These are phyloP conservation scores for Pleurotus sapidus DNA, from an alignment of 768 basidiomycete species.

Conservation along the genomic window DNA sequence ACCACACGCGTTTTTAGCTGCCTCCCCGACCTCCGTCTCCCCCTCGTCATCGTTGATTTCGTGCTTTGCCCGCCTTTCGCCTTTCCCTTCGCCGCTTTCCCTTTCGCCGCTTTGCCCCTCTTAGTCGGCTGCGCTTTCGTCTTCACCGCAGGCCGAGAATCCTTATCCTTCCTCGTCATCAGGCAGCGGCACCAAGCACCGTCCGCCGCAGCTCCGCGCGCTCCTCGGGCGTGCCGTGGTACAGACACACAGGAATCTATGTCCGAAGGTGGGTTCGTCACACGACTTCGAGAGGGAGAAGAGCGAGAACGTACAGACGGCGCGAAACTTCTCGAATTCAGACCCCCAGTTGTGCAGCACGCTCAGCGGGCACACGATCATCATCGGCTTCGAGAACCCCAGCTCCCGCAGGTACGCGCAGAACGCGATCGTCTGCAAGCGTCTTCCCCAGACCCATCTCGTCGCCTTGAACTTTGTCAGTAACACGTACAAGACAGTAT, in stretches of 20 bases:
- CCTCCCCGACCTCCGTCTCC: not conserved
- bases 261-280: not conserved
- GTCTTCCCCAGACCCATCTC: conserved; percentile 49
- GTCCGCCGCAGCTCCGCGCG: conserved; percentile 77
- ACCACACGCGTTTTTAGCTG: not conserved
- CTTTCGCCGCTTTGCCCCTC: conserved; percentile 9
- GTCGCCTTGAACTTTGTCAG: not conserved
- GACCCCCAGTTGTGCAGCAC: conserved; percentile 90
- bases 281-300: not conserved
- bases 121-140: not conserved
- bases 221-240: conserved; percentile 82
- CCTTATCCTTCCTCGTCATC: conserved; percentile 15
- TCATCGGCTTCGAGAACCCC: conserved; percentile 68
- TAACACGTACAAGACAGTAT: no score
- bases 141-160: not conserved
- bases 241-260: conserved; percentile 88
- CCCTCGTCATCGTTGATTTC: no score
- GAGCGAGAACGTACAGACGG: conserved; percentile 51
- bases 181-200: conserved; percentile 46
- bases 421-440: conserved; percentile 93
- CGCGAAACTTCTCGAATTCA: conserved; percentile 85
- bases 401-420: conserved; percentile 83
- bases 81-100: conserved; percentile 11
- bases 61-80: not conserved
- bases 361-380: conserved; percentile 90